phyloP scores from a whole-genome alignment of 1,284 basidiomycete genomes.

The Malassezia sp. region DNA sequence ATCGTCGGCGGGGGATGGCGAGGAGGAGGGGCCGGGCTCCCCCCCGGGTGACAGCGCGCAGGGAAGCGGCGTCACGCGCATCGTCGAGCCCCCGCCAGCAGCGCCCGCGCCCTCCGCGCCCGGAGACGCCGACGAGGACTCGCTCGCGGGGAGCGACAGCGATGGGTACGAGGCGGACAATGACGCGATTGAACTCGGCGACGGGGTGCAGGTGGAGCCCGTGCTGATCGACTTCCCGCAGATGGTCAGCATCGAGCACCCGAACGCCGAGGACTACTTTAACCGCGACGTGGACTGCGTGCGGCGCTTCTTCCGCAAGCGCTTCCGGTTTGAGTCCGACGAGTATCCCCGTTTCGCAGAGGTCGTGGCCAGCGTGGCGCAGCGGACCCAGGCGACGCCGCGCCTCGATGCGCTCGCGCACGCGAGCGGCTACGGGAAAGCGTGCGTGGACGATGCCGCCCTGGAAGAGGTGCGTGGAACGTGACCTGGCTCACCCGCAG shows the following conservation, averaged over 20 bases:
- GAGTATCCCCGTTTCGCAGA: conserved; percentile 57
- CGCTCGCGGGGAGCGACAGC: conserved; percentile 4
- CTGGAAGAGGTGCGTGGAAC: conserved; percentile 29
- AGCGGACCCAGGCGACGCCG: conserved; percentile 4
- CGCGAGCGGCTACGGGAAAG: conserved; percentile 34
- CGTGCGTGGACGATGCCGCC: conserved; percentile 24
- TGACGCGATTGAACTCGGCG: conserved; percentile 57
- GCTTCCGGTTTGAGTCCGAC: conserved; percentile 83
- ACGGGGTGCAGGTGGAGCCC: conserved; percentile 62
- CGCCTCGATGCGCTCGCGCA: conserved; percentile 33
- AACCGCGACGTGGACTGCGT: conserved; percentile 96
- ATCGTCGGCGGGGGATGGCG: no score
- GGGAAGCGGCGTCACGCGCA: neutral
- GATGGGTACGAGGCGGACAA: conserved; percentile 24
- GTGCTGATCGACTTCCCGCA: conserved; percentile 97
- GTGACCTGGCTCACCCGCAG: neutral
- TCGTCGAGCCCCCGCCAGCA: no score
- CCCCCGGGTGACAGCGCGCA: neutral
- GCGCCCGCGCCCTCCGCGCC: no score
- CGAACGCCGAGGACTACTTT: conserved; percentile 98
- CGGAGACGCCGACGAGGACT: conserved; percentile 4
- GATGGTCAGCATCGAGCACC: conserved; percentile 94
- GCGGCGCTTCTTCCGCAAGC: conserved; percentile 75
- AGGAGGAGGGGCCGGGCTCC: conserved; percentile 6
- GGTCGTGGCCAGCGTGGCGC: conserved; percentile 17